Base-by-base conservation (phyloP, 164 flowering plant genomes). In the Macadamia tetraphylla region DNA sequence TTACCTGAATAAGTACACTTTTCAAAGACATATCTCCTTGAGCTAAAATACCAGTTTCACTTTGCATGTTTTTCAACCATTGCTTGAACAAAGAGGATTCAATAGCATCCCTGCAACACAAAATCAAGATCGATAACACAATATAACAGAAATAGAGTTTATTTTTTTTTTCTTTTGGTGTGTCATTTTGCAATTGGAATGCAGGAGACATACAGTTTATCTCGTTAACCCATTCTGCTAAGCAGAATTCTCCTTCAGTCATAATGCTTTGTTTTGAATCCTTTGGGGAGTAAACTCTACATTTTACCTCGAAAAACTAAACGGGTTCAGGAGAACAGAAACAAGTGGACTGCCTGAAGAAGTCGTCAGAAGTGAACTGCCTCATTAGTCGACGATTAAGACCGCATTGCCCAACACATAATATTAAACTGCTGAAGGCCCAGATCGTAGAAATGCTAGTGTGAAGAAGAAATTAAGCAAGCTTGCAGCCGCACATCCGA, bases 1-100 rank as follows among this genome's bases (percentile, higher is more conserved):
- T 11, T 3, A 91, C 97, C 98, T 91, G 96, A 70, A 91, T 83
- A 58, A 91, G 85, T 8, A 94, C 96, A 66, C 70, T 82, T 68
- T 62, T 76, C 51, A 91, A 71, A 6, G 81, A 75, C 84, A 87
- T 75, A 40, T 74, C 73, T 29, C 87, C 92, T 75, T 61, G 62
- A 35, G 87, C 78, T 66, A 94, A 81, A 73, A 88, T 70, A 48
- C 97, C 98, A 8, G 70, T 78, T 68, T 84, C 85, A n/a, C 80
- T 75, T 75, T 91, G 84, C 86, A 88, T 72, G 74, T 84, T 90
- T 66, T 76, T 82, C 74, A 94, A 60, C 98, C 98, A 91, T 44
- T 88, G 87, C 77, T 87, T 85, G 78, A 94, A 88, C 80, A 94
- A 72, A 29, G 84, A 74, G 15, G 88, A 89, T 46, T 83, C 93